phyloP scores from a whole-genome alignment of 352 stramenopile species.

The Pythium biforme region DNA sequence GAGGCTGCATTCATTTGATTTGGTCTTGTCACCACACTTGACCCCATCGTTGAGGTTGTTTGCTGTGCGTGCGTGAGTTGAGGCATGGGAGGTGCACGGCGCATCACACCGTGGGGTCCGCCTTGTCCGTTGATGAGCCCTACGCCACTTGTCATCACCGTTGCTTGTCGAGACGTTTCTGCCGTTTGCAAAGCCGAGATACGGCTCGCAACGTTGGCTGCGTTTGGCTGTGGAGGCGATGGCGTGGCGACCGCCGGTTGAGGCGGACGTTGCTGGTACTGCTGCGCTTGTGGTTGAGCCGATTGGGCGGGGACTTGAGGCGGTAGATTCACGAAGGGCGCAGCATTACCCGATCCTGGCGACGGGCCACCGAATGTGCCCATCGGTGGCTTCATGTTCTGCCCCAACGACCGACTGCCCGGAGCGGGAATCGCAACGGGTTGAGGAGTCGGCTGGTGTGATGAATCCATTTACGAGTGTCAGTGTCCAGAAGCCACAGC shows the following conservation, averaged over 20 bases:
- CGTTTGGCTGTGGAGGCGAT: slow-evolving; percentile 30
- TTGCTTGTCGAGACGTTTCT: slow-evolving; percentile 27
- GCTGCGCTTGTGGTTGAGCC: slow-evolving; percentile 17
- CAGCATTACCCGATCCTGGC: neutral
- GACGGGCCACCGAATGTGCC: neutral
- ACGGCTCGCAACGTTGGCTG: slow-evolving; percentile 22
- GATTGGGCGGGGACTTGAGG: slow-evolving; percentile 9
- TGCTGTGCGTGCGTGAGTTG: slow-evolving; percentile 16
- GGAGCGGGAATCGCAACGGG: slow-evolving; percentile 17
- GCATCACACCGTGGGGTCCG: slow-evolving; percentile 20
- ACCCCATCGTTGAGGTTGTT: neutral
- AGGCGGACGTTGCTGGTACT: slow-evolving; percentile 13
- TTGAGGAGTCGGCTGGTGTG: slow-evolving; percentile 10
- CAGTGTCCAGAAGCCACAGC: neutral
- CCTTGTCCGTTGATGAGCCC: neutral
- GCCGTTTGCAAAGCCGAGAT: slow-evolving; percentile 36
- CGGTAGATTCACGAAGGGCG: slow-evolving; percentile 17
- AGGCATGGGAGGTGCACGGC: slow-evolving; percentile 9
- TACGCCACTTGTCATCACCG: slow-evolving; percentile 11
- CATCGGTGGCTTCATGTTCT: neutral
- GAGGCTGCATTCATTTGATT: neutral
- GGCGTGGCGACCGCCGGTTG: slow-evolving; percentile 21
- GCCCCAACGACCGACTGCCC: neutral
- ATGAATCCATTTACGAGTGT: neutral
- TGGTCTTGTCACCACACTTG: neutral